A percentile compares a stretch with the other conserved stretches of the same genome.
Conservation (phyloP, 352 stramenopile species). For the Phytophthora podocarpi region DNA sequence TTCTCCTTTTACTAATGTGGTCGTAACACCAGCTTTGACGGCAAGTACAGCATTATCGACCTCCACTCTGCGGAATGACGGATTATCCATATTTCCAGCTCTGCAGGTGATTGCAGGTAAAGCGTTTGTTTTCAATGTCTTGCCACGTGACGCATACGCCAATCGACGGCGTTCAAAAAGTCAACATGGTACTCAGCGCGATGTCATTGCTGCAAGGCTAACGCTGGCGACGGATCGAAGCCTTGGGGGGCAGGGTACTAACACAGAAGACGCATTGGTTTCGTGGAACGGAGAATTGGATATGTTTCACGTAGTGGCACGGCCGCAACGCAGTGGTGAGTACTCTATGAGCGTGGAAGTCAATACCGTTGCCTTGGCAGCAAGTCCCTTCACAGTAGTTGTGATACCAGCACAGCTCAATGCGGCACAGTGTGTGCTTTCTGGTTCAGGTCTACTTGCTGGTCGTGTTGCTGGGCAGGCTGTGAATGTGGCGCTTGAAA, state of each 20-base stretch:
- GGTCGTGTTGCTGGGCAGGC: constrained; percentile 53
- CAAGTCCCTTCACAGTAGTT: constrained; percentile 48
- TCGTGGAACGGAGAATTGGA: constrained; percentile 27
- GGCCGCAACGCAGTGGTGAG: constrained; percentile 50
- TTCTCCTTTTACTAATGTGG: constrained; percentile 57
- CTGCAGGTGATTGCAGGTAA: constrained; percentile 34
- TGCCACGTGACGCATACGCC: constrained; percentile 50
- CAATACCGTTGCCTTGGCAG: constrained; percentile 41
- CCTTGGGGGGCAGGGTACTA: constrained; percentile 51
- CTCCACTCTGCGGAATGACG: constrained; percentile 18
- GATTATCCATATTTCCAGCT: constrained; percentile 8
- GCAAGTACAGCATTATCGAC: constrained; percentile 22
- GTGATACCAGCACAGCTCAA: constrained; percentile 52
- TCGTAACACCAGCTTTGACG: constrained; percentile 36
- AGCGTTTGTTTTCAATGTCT: constrained; percentile 42
- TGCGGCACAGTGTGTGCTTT: constrained; percentile 46
- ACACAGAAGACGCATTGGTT: constrained; percentile 39
- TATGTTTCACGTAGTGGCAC: constrained; percentile 33
- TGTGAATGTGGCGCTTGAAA: constrained; percentile 47
- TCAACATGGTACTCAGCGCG: constrained; percentile 16
- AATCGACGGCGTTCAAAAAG: constrained; percentile 39
- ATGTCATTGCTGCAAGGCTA: constrained; percentile 45
- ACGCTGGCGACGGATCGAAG: constrained; percentile 51
- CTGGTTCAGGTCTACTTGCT: constrained; percentile 46
- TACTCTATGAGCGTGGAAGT: constrained; percentile 59